Evolutionary conservation across 139 green algal genomes (phyloP).

Genomic region (Auxenochlorella pyrenoidosa): DNA sequence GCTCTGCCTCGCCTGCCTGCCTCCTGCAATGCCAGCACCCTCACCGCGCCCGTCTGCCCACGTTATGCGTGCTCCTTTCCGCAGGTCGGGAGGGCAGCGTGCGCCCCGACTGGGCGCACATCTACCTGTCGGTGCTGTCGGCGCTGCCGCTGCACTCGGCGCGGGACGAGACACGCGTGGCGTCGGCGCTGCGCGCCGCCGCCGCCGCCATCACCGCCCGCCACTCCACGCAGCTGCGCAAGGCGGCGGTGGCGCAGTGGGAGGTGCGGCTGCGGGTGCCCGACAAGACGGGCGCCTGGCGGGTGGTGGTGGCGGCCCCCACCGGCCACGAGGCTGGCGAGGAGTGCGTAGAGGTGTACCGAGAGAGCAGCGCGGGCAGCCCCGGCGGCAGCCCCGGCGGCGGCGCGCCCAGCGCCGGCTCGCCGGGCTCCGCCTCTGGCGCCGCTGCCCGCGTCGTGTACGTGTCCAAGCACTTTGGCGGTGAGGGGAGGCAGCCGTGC

Average conservation of each 20-base stretch:
- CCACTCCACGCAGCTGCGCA: constrained; percentile 44
- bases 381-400: background rate
- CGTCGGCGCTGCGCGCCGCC: constrained; percentile 66
- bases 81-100: constrained; percentile 25
- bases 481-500: background rate
- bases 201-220: constrained; percentile 40
- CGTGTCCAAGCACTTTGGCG: constrained; percentile 22
- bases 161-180: constrained; percentile 63
- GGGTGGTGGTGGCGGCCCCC: constrained; percentile 85
- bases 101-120: constrained; percentile 86
- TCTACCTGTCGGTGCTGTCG: constrained; percentile 80
- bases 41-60: too few species aligned
- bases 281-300: constrained; percentile 73
- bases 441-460: constrained; percentile 24
- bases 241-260: constrained; percentile 81
- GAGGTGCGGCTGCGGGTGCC: constrained; percentile 79
- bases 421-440: background rate
- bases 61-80: background rate
- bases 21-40: too few species aligned
- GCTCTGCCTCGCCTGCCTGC: background rate
- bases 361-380: constrained; percentile 60
- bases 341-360: constrained; percentile 92
- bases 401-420: background rate
- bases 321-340: constrained; percentile 91
- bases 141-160: constrained; percentile 54